Evolutionary conservation across 306 rosid genomes (phyloP).

Genomic region (Quercus alba): DNA sequence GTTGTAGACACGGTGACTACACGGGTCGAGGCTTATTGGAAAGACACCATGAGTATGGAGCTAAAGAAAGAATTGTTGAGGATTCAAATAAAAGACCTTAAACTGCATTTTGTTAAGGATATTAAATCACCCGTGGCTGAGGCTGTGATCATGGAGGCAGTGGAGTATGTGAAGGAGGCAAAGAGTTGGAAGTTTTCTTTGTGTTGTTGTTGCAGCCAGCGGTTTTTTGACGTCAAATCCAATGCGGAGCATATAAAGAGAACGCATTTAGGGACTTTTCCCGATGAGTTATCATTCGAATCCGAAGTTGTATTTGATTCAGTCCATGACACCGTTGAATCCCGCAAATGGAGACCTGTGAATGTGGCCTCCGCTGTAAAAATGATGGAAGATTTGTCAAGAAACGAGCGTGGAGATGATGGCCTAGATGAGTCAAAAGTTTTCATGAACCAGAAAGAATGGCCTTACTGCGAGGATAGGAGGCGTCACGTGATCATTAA

Average conservation of each 20-base stretch:
- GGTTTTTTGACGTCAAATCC: neutral
- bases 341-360: neutral
- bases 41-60: neutral
- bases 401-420: neutral
- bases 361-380: neutral
- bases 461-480: no score
- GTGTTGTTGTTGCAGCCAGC: neutral
- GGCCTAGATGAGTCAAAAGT: no score
- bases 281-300: neutral
- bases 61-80: neutral
- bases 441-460: no score
- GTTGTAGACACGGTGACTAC: no score
- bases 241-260: neutral
- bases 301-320: neutral
- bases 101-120: neutral
- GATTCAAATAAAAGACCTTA: neutral
- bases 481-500: no score
- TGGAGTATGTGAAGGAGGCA: neutral
- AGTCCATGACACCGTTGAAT: no score
- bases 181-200: neutral
- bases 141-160: neutral
- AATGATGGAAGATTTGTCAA: neutral
- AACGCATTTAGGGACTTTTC: neutral
- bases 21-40: neutral
- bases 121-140: no score